A percentile compares a stretch with the other conserved stretches of the same genome.
Conservation (phyloP, 73 alveolate genomes). For the Tetrahymena thermophila region DNA sequence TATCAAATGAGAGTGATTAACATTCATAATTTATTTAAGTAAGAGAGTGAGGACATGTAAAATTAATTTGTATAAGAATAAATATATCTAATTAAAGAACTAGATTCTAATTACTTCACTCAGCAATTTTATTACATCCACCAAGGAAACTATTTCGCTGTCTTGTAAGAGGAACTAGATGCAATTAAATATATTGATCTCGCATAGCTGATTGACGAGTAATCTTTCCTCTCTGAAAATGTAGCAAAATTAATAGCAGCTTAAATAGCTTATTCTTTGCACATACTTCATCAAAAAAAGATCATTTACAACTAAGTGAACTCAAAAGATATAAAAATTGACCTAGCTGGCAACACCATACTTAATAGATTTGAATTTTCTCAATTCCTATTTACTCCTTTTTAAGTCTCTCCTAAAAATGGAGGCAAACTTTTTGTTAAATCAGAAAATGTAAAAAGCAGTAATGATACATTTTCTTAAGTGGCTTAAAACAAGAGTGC, state of each 20-base stretch:
- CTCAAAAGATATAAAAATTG: background rate
- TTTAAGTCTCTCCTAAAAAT: background rate
- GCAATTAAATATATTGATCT: background rate
- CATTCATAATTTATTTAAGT: background rate
- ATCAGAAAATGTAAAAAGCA: background rate
- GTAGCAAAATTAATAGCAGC: background rate
- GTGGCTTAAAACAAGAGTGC: background rate
- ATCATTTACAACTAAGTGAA: background rate
- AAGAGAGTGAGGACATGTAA: background rate
- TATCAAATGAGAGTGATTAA: background rate
- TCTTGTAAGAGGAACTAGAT: background rate
- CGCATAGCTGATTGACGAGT: background rate
- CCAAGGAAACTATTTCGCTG: background rate
- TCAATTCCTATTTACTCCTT: background rate
- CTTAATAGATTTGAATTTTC: background rate
- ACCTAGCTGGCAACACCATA: background rate
- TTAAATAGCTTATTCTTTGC: background rate
- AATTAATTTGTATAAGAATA: background rate
- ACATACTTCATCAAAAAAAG: background rate
- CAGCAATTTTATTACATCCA: background rate
- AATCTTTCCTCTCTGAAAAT: background rate
- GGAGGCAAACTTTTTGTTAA: background rate
- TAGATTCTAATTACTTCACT: background rate
- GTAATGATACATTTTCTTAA: background rate
- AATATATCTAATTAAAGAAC: background rate